Percentiles rank a stretch among this genome's conserved stretches.
phyloP scores from a whole-genome alignment of 192 early-diverging fungal genomes.

The Jimgerdemannia lactiflua region DNA sequence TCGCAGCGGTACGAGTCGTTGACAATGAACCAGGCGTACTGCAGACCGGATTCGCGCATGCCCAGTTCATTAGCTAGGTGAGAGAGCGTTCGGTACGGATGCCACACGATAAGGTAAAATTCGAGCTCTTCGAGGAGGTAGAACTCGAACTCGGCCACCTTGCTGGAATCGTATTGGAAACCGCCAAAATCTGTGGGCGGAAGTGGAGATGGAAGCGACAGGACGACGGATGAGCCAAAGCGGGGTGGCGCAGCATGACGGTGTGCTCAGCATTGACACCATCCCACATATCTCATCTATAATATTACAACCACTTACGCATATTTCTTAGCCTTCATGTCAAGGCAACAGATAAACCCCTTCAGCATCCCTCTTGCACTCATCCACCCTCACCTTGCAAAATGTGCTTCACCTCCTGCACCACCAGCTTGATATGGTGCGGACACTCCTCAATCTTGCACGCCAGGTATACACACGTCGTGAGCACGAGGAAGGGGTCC shows the following conservation, averaged over 20 bases:
- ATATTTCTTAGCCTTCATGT: too few relatives aligned
- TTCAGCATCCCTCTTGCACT: neutral
- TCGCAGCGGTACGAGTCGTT: slow-evolving; percentile 87
- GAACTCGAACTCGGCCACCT: slow-evolving; percentile 92
- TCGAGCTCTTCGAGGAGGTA: slow-evolving; percentile 89
- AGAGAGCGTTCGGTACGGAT: slow-evolving; percentile 81
- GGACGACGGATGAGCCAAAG: neutral
- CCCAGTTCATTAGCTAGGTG: slow-evolving; percentile 50
- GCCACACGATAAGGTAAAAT: slow-evolving; percentile 85
- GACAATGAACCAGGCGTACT: slow-evolving; percentile 70
- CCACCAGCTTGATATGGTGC: slow-evolving; percentile 56
- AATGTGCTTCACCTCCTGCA: slow-evolving; percentile 43
- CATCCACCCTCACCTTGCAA: slow-evolving; percentile 25
- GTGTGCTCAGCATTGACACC: too few relatives aligned
- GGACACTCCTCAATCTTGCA: slow-evolving; percentile 88
- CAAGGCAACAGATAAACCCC: too few relatives aligned
- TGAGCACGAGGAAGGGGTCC: slow-evolving; percentile 75
- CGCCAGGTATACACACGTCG: slow-evolving; percentile 85
- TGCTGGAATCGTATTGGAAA: slow-evolving; percentile 65
- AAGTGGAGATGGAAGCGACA: neutral
- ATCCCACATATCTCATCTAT: neutral
- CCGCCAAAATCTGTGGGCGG: slow-evolving; percentile 36
- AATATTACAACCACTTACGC: too few relatives aligned
- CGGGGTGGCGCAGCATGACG: too few relatives aligned
- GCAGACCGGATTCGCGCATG: slow-evolving; percentile 46